phyloP scores from a whole-genome alignment of 768 basidiomycete species.

The Clavulina sp. region DNA sequence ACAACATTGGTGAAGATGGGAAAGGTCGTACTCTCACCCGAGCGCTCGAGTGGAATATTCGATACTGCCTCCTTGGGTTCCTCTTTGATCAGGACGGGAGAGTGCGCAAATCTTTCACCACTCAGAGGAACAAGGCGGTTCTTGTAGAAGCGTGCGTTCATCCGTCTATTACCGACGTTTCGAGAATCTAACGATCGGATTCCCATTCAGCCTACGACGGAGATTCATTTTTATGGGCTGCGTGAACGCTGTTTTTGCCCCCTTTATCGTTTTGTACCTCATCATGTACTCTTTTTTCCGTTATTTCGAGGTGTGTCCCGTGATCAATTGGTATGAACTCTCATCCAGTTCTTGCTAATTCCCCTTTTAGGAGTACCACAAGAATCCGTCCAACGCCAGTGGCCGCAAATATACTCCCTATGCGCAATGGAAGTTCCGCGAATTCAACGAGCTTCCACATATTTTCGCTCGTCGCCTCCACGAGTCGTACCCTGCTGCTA shows the following conservation, averaged over 20 bases:
- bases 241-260: constrained; percentile 85
- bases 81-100: constrained; percentile 80
- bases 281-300: constrained; percentile 99
- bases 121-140: constrained; percentile 57
- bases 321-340: not conserved
- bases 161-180: not conserved
- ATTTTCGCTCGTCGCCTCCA: constrained; percentile 73
- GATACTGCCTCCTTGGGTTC: constrained; percentile 91
- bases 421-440: constrained; percentile 96
- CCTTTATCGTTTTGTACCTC: constrained; percentile 92
- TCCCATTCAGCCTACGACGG: constrained; percentile 40
- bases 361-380: constrained; percentile 76
- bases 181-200: not conserved
- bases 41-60: constrained; percentile 91
- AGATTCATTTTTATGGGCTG: constrained; percentile 96
- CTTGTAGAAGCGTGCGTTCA: constrained; percentile 65
- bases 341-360: not conserved
- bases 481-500: constrained; percentile 76
- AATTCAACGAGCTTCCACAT: constrained; percentile 96
- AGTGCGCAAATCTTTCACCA: constrained; percentile 82
- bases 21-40: constrained; percentile 71
- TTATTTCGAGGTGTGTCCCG: constrained; percentile 75
- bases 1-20: constrained; percentile 24
- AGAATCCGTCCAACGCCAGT: constrained; percentile 90
- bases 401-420: constrained; percentile 85